Base-by-base conservation (phyloP, 371 early-diverging fungal genomes). In the Chytridiales sp. region DNA sequence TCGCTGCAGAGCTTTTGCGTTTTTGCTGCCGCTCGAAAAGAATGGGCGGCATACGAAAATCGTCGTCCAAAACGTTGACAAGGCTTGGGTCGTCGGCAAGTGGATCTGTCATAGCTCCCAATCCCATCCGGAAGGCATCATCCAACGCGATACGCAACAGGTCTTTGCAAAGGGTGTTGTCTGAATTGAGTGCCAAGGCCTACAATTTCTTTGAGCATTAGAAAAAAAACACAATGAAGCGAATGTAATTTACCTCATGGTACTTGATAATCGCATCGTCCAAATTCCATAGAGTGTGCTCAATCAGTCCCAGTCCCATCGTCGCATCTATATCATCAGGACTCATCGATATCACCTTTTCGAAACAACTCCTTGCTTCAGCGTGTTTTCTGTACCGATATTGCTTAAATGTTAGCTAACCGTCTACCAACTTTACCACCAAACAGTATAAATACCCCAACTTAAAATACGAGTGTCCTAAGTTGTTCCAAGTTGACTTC, bases 381-480 rank as follows among this genome's bases (percentile, higher is more conserved):
- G 72, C 26, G 13, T 31, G 41, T n/a, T 1, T 30, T 2, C 36
- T 11, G 1, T 19, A 8, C 4, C 0, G 32, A 27, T n/a, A 56
- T 19, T 35, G 22, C 5, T 15, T 5, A 22, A 15, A 32, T 30
- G 47, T 55, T 2, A 35, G 34, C 40, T 41, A 56, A 54, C 69
- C n/a, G n/a, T n/a, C n/a, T n/a, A n/a, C n/a, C n/a, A n/a, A n/a
- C n/a, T n/a, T n/a, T n/a, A n/a, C n/a, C n/a, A n/a, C n/a, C n/a
- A n/a, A n/a, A n/a, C n/a, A n/a, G n/a, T n/a, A n/a, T n/a, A n/a
- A n/a, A 63, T 68, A 86, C 87, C 82, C 74, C 35, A 78, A 68
- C 59, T 80, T 75, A 11, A 87, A 77, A 62, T 84, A 85, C 1
- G 82, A 72, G 59, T 89, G 87, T 0, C 85, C 92, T 29, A 90